Conservation (phyloP, 129 eudicot genomes). For the sunflower (Helianthus annuus) region DNA sequence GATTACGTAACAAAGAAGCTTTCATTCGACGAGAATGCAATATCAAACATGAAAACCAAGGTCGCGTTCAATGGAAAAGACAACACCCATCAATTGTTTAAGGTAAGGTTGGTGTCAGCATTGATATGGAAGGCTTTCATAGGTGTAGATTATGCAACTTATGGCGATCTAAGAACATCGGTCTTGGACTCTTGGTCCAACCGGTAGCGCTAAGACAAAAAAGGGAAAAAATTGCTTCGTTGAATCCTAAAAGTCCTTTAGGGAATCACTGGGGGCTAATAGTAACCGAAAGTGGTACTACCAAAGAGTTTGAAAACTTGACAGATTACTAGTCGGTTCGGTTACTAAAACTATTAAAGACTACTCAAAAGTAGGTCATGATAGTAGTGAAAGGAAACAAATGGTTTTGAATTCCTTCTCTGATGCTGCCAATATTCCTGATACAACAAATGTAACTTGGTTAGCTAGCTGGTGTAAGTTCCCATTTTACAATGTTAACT, state of each 20-base stretch:
- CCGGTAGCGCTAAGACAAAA: conserved; percentile 9
- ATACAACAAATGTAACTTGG: neutral
- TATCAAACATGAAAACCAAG: conserved; percentile 18
- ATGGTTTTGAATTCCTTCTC: conserved; percentile 4
- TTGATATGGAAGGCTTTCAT: conserved; percentile 21
- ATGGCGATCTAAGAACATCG: neutral
- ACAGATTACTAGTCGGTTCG: neutral
- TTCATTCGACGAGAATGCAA: conserved; percentile 10
- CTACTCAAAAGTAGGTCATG: neutral
- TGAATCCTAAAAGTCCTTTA: neutral
- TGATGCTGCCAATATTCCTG: neutral
- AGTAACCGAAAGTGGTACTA: neutral
- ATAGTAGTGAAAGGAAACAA: conserved; percentile 21
- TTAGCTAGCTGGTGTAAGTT: conserved; percentile 13
- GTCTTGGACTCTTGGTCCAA: conserved; percentile 2
- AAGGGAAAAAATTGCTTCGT: neutral
- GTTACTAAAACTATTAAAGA: conserved; percentile 15
- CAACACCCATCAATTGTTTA: neutral
- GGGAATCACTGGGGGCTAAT: conserved; percentile 8
- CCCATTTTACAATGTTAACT: conserved; percentile 16
- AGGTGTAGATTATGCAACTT: neutral
- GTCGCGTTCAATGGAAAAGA: neutral
- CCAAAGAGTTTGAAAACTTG: neutral
- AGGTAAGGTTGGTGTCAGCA: conserved; percentile 17
- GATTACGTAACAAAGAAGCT: conserved; percentile 8